These are phyloP conservation scores for Staphylotrichum tortipilum DNA, from an alignment of 495 filamentous ascomycete species.

Conservation along the genomic window DNA sequence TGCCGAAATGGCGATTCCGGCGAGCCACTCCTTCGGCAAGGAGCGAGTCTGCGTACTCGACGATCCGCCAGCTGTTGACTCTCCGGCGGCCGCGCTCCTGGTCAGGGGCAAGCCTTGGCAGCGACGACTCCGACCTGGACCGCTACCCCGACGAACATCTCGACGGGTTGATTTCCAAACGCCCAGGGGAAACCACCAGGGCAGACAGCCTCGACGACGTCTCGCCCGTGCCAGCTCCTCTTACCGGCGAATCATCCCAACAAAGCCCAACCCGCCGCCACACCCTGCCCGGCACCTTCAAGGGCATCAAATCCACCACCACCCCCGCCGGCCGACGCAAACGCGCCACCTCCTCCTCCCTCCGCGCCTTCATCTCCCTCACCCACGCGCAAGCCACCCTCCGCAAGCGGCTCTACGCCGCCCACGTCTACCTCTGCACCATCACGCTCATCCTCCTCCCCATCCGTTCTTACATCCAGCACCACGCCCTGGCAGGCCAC, in stretches of 20 bases:
- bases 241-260: conserved; percentile 2
- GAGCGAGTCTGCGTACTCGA: conserved; percentile 13
- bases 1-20: conserved; percentile 85
- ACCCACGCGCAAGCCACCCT: conserved; percentile 66
- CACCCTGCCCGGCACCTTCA: conserved; percentile 46
- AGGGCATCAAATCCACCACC: too few species aligned
- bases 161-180: neutral
- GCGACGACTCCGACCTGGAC: conserved; percentile 11
- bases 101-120: conserved; percentile 3
- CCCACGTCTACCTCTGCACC: conserved; percentile 63
- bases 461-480: conserved; percentile 58
- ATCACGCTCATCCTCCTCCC: conserved; percentile 56
- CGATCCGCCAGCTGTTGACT: conserved; percentile 23
- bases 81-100: conserved; percentile 26
- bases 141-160: conserved; percentile 16
- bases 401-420: conserved; percentile 77
- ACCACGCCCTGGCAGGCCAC: conserved; percentile 54
- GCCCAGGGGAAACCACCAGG: neutral
- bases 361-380: conserved; percentile 69
- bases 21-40: conserved; percentile 29
- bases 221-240: neutral
- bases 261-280: conserved; percentile 38
- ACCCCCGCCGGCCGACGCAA: conserved; percentile 60
- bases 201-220: conserved; percentile 10
- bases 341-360: conserved; percentile 53